Conservation (phyloP, 139 green algal species). For the Chlamydomonas sphaeroides region DNA sequence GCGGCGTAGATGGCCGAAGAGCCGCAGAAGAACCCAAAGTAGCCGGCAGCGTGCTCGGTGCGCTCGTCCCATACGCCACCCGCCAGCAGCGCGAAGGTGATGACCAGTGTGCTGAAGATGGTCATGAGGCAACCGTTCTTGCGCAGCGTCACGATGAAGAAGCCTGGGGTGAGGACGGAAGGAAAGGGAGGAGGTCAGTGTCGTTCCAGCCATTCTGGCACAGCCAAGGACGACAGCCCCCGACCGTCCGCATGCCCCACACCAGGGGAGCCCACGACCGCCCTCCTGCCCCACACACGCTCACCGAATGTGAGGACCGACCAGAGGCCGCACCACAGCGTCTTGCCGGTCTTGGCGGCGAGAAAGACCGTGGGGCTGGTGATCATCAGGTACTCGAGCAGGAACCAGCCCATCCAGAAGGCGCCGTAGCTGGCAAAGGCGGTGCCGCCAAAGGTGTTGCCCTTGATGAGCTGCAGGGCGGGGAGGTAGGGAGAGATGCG, state of each 20-base stretch:
- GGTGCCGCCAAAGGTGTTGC: conserved; percentile 77
- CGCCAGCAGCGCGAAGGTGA: conserved; percentile 75
- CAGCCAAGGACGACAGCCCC: no score
- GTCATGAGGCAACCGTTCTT: conserved; percentile 61
- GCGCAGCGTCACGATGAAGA: conserved; percentile 64
- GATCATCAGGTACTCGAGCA: conserved; percentile 39
- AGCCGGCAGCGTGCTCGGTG: conserved; percentile 61
- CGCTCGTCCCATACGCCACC: conserved; percentile 43
- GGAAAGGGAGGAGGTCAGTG: no score
- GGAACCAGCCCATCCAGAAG: conserved; percentile 73
- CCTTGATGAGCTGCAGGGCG: conserved; percentile 62
- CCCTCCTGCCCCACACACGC: background rate
- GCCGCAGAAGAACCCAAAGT: conserved; percentile 70
- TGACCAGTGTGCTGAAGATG: conserved; percentile 60
- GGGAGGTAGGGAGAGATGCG: background rate
- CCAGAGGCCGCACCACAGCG: conserved; percentile 68
- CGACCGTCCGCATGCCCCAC: no score
- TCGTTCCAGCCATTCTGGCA: no score
- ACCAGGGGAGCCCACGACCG: no score
- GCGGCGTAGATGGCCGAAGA: conserved; percentile 69
- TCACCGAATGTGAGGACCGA: conserved; percentile 64
- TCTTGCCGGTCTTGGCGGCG: conserved; percentile 33
- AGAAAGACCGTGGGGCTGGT: background rate
- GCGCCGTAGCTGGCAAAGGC: conserved; percentile 74
- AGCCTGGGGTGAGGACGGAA: conserved; percentile 3